phyloP scores from a whole-genome alignment of 176 grass and related monocot genomes.

The Triticum urartu region DNA sequence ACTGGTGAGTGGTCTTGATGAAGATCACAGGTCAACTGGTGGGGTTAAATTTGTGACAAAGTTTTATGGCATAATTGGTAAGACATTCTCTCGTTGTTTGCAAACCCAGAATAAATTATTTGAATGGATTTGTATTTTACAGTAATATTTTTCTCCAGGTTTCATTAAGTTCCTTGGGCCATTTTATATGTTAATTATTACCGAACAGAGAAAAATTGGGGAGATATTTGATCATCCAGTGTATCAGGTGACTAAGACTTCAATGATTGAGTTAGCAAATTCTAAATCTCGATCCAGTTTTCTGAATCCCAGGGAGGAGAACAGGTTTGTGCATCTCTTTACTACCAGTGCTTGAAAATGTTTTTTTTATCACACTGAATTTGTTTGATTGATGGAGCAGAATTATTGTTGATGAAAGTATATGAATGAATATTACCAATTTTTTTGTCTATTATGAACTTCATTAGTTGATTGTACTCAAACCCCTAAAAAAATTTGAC shows the following conservation, averaged over 20 bases:
- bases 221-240: conserved; percentile 79
- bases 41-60: conserved; percentile 85
- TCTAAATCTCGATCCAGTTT: conserved; percentile 42
- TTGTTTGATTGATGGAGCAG: neutral
- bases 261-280: conserved; percentile 66
- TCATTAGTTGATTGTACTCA: conserved; percentile 2
- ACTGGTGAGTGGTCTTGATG: conserved; percentile 54
- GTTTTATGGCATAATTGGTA: conserved; percentile 93
- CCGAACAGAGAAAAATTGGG: conserved; percentile 71
- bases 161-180: conserved; percentile 89
- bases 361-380: conserved; percentile 13
- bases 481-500: neutral
- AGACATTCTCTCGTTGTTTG: neutral
- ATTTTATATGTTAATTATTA: conserved; percentile 94
- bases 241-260: conserved; percentile 71
- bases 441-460: neutral
- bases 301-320: conserved; percentile 50
- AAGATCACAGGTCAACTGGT: conserved; percentile 60
- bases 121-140: conserved; percentile 10
- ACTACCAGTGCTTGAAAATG: neutral
- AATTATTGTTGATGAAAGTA: neutral
- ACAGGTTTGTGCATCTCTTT: conserved; percentile 42
- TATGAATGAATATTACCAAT: neutral
- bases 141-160: conserved; percentile 43
- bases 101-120: neutral